A percentile compares a stretch with the other conserved stretches of the same genome.
These are phyloP conservation scores for Pulveroboletus sp. DNA, from an alignment of 768 basidiomycete genomes.

Conservation along the genomic window DNA sequence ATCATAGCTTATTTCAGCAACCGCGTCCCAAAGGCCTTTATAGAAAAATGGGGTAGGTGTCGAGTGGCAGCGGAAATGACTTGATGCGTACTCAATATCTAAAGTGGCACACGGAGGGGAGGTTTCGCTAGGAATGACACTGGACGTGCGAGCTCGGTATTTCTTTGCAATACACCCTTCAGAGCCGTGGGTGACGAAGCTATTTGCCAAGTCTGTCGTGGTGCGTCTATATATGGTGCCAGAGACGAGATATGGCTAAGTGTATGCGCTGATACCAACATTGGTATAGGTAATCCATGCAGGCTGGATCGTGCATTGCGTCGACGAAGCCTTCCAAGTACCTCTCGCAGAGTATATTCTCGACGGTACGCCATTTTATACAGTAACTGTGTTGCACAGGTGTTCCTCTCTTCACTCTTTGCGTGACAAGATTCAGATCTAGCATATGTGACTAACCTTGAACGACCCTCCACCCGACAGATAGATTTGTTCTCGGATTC, in stretches of 20 bases:
- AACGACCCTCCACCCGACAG: conserved; percentile 4
- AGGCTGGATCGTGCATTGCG: conserved; percentile 29
- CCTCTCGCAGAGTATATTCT: conserved; percentile 28
- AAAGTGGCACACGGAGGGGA: conserved; percentile 24
- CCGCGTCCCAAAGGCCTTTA: conserved; percentile 17
- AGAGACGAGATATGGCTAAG: neutral
- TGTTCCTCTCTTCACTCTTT: neutral
- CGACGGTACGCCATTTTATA: conserved; percentile 23
- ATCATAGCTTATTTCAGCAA: conserved; percentile 28
- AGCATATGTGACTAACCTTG: conserved; percentile 3
- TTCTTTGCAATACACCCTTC: conserved; percentile 27
- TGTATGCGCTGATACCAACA: conserved; percentile 5
- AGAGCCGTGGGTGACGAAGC: conserved; percentile 25
- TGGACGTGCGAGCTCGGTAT: conserved; percentile 19
- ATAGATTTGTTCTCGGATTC: conserved; percentile 11
- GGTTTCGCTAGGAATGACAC: conserved; percentile 9
- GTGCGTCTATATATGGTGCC: conserved; percentile 16
- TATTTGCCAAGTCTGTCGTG: conserved; percentile 25
- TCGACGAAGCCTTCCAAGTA: conserved; percentile 22
- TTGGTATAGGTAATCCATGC: conserved; percentile 26
- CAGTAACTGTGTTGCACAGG: neutral
- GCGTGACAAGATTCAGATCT: neutral
- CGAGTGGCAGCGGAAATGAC: neutral
- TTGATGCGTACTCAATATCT: neutral
- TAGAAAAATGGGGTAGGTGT: conserved; percentile 24